These are phyloP conservation scores for Omphalea diandra DNA, from an alignment of 441 rosid species.

Conservation along the genomic window DNA sequence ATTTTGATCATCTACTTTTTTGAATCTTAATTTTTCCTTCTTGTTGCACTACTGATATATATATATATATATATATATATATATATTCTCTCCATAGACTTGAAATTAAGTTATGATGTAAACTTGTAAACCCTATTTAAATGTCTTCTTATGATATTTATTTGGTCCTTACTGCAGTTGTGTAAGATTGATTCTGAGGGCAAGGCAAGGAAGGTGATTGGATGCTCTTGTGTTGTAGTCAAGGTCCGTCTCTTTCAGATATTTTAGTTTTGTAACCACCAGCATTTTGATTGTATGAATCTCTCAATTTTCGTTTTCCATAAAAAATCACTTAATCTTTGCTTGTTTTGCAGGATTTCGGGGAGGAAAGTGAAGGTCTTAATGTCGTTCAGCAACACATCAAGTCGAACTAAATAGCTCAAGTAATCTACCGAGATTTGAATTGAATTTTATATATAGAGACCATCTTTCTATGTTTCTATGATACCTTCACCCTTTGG, in stretches of 20 bases:
- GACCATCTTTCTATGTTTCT: neutral
- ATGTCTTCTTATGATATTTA: neutral
- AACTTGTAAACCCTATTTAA: neutral
- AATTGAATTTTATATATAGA: neutral
- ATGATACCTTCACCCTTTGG: slow-evolving; percentile 8
- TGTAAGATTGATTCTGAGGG: slow-evolving; percentile 64
- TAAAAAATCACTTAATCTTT: neutral
- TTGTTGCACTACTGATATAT: neutral
- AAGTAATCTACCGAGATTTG: neutral
- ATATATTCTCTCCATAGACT: neutral
- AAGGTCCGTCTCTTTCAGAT: slow-evolving; percentile 36
- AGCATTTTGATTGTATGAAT: neutral
- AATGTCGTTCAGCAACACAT: slow-evolving; percentile 44
- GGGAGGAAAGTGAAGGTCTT: slow-evolving; percentile 49
- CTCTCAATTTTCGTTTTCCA: neutral
- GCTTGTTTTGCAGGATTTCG: slow-evolving; percentile 38
- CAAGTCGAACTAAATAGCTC: slow-evolving; percentile 35
- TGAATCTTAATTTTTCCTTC: too few species aligned
- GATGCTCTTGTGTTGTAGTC: slow-evolving; percentile 55
- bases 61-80: too few species aligned
- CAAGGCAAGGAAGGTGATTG: slow-evolving; percentile 57
- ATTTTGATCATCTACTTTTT: neutral
- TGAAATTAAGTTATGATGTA: neutral
- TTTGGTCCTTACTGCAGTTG: slow-evolving; percentile 30
- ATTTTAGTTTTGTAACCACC: too few species aligned